A percentile compares a stretch with the other conserved stretches of the same genome.
Conservation (phyloP, 2,329 filamentous ascomycete species). For the Colletotrichum chlorophyti region DNA sequence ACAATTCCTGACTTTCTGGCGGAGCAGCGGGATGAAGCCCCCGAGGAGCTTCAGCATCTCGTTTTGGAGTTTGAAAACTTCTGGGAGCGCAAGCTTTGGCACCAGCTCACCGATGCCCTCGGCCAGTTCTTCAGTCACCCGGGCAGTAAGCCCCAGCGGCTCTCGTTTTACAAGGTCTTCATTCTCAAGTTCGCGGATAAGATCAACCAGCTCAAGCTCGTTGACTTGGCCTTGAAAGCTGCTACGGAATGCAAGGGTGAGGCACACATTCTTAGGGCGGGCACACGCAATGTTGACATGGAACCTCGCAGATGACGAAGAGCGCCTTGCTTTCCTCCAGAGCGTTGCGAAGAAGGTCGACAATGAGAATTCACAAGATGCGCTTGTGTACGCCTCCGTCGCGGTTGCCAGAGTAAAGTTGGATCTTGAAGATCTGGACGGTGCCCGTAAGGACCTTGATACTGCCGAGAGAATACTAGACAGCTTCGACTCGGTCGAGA, state of each 20-base stretch:
- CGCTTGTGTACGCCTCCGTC: conserved; percentile 91
- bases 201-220: conserved; percentile 98
- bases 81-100: conserved; percentile 99
- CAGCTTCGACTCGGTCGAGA: conserved; percentile 92
- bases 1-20: conserved; percentile 91
- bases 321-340: conserved; percentile 85
- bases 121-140: conserved; percentile 86
- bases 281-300: conserved; percentile 7
- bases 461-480: conserved; percentile 88
- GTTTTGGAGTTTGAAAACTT: conserved; percentile 94
- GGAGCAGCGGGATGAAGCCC: conserved; percentile 86
- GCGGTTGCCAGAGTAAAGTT: conserved; percentile 90
- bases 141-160: conserved; percentile 81
- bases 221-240: conserved; percentile 86
- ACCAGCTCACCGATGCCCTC: conserved; percentile 92
- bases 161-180: conserved; percentile 93
- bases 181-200: conserved; percentile 96
- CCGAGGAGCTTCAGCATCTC: conserved; percentile 85
- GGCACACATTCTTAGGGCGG: conserved; percentile 11
- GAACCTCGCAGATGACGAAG: conserved; percentile 73
- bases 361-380: conserved; percentile 91
- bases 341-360: conserved; percentile 87
- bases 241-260: conserved; percentile 83
- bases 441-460: conserved; percentile 85
- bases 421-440: conserved; percentile 78